Base-by-base conservation (phyloP, 768 basidiomycete species). In the Paxillus involutus region DNA sequence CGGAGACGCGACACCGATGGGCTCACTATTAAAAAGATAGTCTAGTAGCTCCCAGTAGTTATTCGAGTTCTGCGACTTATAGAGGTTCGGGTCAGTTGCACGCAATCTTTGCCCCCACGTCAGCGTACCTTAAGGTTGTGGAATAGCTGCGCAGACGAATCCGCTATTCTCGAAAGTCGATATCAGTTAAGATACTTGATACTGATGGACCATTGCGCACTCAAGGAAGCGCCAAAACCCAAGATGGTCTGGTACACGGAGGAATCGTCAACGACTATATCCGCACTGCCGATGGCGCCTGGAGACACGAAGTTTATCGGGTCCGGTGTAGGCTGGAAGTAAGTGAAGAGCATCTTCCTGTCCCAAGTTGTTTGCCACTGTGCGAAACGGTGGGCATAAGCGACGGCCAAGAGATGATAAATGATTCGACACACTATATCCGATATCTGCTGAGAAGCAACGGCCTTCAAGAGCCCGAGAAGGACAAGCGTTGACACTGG, bases 191-290 rank as follows among this genome's bases (percentile, higher is more conserved):
- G 4, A 11, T 44, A 14, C 35, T 51, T 30, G 10, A 19, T 44
- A 26, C 43, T 47, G 49, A 30, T 16, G 30, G 44, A 24, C 16
- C 26, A 33, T 44, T 16, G 62, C 72, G 32, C 60, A 89, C 89
- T 89, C 32, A 90, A 71, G 0, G 82, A 62, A 9, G 77, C 85
- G 0, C 88, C 88, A 60, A 88, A 86, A 12, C 89, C 88, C 48
- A 75, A 77, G 39, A 91, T 81, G 1, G 75, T 69, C 69, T 89
- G 89, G 66, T 80, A 83, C n/a, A 77, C 65, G 3, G 71, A 58
- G 3, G 67, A 68, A 63, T 88, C 86, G 46, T 82, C 66, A 13
- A 91, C 69, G 40, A 77, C 75, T 49, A 90, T 89, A 63, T 89
- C 80, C 0, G 86, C 87, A 42, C 72, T 74, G 3, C 77, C 85